Percentiles rank a stretch among this genome's conserved stretches.
These are phyloP conservation scores for Passiflora organensis DNA, from an alignment of 345 rosid species.

Conservation along the genomic window DNA sequence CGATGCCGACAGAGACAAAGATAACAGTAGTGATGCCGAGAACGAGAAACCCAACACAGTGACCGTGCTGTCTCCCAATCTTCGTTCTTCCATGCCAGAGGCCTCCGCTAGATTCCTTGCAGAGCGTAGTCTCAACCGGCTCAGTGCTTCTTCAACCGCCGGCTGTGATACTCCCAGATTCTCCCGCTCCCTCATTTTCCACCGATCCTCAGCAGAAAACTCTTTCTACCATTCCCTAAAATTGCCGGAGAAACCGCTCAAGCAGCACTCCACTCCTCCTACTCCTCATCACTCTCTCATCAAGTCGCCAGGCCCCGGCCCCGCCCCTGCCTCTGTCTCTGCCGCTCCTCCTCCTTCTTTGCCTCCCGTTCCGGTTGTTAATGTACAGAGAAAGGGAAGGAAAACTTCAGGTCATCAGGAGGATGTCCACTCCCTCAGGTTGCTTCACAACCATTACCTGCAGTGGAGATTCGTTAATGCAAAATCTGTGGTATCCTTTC, in stretches of 20 bases:
- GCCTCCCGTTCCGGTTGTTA: constrained; percentile 47
- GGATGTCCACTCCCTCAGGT: constrained; percentile 51
- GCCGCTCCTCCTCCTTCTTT: constrained; percentile 28
- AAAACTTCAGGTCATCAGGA: constrained; percentile 49
- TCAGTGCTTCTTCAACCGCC: constrained; percentile 13
- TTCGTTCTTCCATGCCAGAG: constrained; percentile 38
- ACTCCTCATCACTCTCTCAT: constrained; percentile 29
- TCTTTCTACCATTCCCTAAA: constrained; percentile 19
- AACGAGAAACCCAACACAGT: background rate
- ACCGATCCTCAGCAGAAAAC: constrained; percentile 14
- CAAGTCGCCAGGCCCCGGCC: no score
- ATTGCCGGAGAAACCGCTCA: constrained; percentile 19
- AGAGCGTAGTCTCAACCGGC: constrained; percentile 30
- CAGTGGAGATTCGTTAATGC: constrained; percentile 92
- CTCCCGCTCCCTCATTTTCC: constrained; percentile 34
- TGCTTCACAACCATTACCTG: constrained; percentile 67
- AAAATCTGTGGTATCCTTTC: constrained; percentile 47
- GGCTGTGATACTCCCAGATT: constrained; percentile 28
- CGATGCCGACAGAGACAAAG: constrained; percentile 3
- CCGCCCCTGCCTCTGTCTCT: no score
- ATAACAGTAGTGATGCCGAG: background rate
- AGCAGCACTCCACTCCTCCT: constrained; percentile 14
- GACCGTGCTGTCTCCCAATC: constrained; percentile 13
- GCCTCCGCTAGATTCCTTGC: constrained; percentile 23
- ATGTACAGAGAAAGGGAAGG: constrained; percentile 44